Conservation (phyloP, 176 grass and related monocot genomes). For the Carex myosuroides region DNA sequence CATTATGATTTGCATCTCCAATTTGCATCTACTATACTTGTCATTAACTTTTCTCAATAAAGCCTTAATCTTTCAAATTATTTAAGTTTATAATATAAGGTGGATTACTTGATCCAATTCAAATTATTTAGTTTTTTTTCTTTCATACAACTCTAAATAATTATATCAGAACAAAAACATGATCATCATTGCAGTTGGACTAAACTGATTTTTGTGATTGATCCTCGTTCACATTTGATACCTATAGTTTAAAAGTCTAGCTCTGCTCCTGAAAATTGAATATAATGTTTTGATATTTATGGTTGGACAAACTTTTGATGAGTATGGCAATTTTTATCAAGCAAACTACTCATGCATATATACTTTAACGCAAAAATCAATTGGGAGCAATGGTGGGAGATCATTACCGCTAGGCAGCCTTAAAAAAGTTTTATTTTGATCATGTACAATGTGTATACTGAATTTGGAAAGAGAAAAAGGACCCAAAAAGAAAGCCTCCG, state of each 20-base stretch:
- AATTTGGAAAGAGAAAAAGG: not conserved
- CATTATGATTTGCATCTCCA: not conserved
- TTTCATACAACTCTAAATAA: not conserved
- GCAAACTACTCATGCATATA: not conserved
- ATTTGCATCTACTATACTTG: not conserved
- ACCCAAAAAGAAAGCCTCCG: not conserved
- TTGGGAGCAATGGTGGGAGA: not conserved
- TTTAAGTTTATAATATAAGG: not conserved
- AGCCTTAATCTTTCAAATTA: not conserved
- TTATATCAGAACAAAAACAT: too few species aligned
- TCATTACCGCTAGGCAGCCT: not conserved
- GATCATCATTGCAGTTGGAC: too few species aligned
- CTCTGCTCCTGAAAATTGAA: too few species aligned
- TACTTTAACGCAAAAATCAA: not conserved
- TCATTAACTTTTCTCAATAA: not conserved
- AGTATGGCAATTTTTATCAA: not conserved
- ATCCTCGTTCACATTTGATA: too few species aligned
- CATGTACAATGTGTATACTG: not conserved
- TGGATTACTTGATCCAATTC: not conserved
- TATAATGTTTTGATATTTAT: not conserved
- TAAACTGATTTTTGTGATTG: too few species aligned
- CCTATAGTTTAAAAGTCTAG: too few species aligned
- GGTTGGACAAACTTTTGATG: not conserved
- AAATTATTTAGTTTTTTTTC: not conserved
- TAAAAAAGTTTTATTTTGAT: not conserved